phyloP scores from a whole-genome alignment of 169 alveolate species.

The Perkinsus olseni region DNA sequence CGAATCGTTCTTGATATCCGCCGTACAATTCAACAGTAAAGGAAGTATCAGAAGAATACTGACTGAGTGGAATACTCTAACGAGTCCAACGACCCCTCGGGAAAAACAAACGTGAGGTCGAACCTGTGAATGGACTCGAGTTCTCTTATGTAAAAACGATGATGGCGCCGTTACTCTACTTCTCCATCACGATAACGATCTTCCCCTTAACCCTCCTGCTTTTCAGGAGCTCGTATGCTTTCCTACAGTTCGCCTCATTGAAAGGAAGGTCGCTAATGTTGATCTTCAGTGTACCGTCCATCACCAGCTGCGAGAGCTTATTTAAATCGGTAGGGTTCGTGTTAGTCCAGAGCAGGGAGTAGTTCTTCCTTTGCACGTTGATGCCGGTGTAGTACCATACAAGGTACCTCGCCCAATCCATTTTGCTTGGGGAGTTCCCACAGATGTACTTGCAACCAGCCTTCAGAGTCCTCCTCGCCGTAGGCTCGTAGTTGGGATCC shows the following conservation, averaged over 20 bases:
- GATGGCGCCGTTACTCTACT: too few species aligned
- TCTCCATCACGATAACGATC: background rate
- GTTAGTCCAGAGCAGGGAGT: background rate
- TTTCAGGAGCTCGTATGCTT: background rate
- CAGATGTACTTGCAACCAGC: background rate
- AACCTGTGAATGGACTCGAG: too few species aligned
- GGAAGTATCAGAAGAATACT: too few species aligned
- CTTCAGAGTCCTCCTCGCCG: background rate
- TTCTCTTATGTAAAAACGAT: too few species aligned
- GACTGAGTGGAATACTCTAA: too few species aligned
- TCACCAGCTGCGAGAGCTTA: background rate
- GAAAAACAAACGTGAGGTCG: too few species aligned
- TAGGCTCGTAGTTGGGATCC: background rate
- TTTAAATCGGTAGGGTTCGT: background rate
- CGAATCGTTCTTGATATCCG: too few species aligned
- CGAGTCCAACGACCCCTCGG: too few species aligned
- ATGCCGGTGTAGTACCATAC: background rate
- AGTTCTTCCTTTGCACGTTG: background rate
- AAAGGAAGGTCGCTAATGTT: background rate
- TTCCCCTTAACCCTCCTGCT: background rate
- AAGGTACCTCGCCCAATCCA: background rate
- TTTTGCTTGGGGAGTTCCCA: background rate
- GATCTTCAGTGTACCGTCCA: background rate
- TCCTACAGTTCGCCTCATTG: background rate
- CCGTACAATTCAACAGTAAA: too few species aligned